Base-by-base conservation (phyloP, 345 rosid species). In the Noccaea caerulescens region DNA sequence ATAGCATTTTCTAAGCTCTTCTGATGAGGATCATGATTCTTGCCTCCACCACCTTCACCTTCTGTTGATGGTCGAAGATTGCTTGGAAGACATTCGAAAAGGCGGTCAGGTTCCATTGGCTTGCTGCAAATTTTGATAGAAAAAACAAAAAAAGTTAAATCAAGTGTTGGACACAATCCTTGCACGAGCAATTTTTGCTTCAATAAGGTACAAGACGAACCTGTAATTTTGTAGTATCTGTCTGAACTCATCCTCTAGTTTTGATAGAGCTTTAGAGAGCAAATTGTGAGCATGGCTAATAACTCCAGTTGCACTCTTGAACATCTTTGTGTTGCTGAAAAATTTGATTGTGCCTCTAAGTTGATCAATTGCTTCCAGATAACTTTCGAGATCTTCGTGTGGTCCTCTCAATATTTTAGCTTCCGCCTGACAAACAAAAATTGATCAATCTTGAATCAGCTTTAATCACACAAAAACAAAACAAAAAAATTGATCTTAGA, bases 341-440 rank as follows among this genome's bases (percentile, higher is more conserved):
- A 88, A 92, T 53, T 87, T 68, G 38, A 90, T 66, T 58, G 63
- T 88, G 77, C 78, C 77, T 82, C 88, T 83, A 18, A 95, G 81
- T 82, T 90, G 98, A 78, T 84, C 88, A 71, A 95, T 92, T 68
- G 99, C 99, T 82, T 86, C 98, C 42, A 94, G 67, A 72, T 89
- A 94, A 69, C 88, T 87, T 63, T 91, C 97, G 1, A 92, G 86
- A 69, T 89, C 98, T 74, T 92, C 99, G 59, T 92, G 99, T 45
- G 99, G 98, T 51, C 98, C 99, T 84, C 88, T 87, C 72, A 94
- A 76, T 72, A 92, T 89, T 79, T 94, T 92, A 37, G 98, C 99
- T 84, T 95, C 99, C 10, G 93, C 92, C 93, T 91, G 52, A 62
- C 4, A 54, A 45, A 75, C 16, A 63, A 25, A 16, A 14, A 1